Conservation (phyloP, 2,329 filamentous ascomycete genomes). For the Bipolaris victoriae region DNA sequence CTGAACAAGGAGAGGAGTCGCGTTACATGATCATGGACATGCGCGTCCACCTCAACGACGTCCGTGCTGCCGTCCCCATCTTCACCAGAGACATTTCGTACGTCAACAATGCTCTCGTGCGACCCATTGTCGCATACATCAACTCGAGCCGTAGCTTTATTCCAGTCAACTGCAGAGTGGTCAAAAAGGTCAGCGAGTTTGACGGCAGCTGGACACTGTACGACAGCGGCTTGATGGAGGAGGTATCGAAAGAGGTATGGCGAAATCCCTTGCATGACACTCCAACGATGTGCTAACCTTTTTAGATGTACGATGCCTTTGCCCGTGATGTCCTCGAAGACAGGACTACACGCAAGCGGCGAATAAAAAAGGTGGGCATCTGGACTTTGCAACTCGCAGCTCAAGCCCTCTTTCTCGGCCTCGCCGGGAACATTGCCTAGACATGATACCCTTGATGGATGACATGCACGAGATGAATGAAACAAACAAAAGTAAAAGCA, state of each 20-base stretch:
- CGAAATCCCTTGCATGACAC: background rate
- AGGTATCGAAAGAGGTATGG: conserved; percentile 78
- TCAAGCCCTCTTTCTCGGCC: conserved; percentile 92
- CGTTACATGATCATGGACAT: conserved; percentile 92
- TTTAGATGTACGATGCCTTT: conserved; percentile 86
- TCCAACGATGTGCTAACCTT: conserved; percentile 7
- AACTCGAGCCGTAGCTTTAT: conserved; percentile 96
- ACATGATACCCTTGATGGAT: conserved; percentile 19
- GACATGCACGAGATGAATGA: background rate
- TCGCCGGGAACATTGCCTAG: conserved; percentile 78
- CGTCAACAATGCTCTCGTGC: conserved; percentile 91
- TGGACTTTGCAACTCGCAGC: conserved; percentile 94
- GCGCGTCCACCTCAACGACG: conserved; percentile 92
- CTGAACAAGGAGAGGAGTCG: conserved; percentile 60
- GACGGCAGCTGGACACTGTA: conserved; percentile 95
- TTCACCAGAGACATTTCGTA: conserved; percentile 93
- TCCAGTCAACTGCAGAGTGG: conserved; percentile 90
- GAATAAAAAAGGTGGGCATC: conserved; percentile 94
- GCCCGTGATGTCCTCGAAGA: conserved; percentile 90
- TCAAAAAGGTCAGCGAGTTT: conserved; percentile 88
- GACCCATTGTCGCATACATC: conserved; percentile 97
- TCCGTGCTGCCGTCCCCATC: conserved; percentile 88
- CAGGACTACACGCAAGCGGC: conserved; percentile 80
- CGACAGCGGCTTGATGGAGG: conserved; percentile 92
- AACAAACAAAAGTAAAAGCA: conserved; percentile 1